phyloP scores from a whole-genome alignment of 192 early-diverging fungal species.

The Pilobolus umbonatus region DNA sequence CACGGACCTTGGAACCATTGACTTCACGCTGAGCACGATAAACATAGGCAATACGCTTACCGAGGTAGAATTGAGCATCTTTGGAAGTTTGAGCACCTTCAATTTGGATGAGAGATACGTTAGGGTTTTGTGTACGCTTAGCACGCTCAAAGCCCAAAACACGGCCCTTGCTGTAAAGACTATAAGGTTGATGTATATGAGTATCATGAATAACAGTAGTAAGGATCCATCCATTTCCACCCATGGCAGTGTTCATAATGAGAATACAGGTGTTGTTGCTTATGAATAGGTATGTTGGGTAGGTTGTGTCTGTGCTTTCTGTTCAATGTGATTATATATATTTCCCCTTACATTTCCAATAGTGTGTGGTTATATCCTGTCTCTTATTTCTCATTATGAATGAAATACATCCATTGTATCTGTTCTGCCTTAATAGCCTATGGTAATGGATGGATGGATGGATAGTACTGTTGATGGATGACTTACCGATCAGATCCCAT shows the following conservation, averaged over 20 bases:
- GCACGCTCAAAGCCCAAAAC: conserved; percentile 93
- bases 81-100: conserved; percentile 88
- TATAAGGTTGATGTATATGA: no score
- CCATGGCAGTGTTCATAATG: no score
- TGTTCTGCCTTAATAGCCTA: no score
- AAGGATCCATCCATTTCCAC: no score
- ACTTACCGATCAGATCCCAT: conserved; percentile 19
- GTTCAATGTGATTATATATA: no score
- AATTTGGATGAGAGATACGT: conserved; percentile 88
- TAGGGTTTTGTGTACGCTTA: conserved; percentile 87
- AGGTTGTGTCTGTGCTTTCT: no score
- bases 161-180: conserved; percentile 97
- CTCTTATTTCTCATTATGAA: not conserved
- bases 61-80: conserved; percentile 95
- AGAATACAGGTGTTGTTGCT: no score
- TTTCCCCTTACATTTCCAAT: no score
- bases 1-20: conserved; percentile 91
- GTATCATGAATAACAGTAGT: no score
- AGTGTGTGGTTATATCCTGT: no score
- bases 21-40: conserved; percentile 86
- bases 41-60: conserved; percentile 97
- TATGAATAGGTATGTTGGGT: no score
- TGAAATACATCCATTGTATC: not conserved
- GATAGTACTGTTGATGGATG: no score
- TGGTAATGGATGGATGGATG: conserved; percentile 6